Evolutionary conservation across 768 basidiomycete species (phyloP).

Genomic region (Russula abietina): DNA sequence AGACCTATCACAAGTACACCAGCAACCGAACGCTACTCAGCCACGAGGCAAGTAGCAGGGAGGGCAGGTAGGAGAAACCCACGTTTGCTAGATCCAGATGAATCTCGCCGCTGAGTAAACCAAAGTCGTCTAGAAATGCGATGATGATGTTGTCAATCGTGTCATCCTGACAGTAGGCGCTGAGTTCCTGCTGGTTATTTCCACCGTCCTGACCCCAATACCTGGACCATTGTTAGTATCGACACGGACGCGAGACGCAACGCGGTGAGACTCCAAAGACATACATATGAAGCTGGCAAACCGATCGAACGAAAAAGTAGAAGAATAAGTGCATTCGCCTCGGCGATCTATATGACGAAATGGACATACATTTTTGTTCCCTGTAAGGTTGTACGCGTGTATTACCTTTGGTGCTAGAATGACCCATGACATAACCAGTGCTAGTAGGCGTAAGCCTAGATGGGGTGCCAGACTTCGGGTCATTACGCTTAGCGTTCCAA

Average conservation of each 20-base stretch:
- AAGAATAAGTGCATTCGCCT: background rate
- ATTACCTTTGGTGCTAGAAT: background rate
- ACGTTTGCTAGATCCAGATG: background rate
- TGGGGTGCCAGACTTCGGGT: background rate
- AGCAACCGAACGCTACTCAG: background rate
- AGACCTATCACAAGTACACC: background rate
- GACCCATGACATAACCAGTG: background rate
- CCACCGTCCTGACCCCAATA: background rate
- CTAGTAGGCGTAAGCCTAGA: background rate
- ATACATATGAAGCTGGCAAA: background rate
- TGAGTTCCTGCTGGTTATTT: background rate
- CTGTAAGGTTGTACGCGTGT: background rate
- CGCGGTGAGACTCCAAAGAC: background rate
- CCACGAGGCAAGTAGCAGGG: background rate
- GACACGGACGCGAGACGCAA: background rate
- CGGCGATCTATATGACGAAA: too few relatives aligned
- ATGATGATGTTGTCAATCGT: background rate
- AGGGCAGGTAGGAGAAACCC: background rate
- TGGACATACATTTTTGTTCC: background rate
- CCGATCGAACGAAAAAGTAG: background rate
- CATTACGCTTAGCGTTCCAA: background rate
- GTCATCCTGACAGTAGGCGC: background rate
- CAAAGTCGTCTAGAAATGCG: background rate
- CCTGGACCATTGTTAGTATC: background rate
- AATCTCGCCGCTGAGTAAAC: background rate